Evolutionary conservation across 164 flowering plant genomes (phyloP).

Genomic region (Dillenia turbinata): DNA sequence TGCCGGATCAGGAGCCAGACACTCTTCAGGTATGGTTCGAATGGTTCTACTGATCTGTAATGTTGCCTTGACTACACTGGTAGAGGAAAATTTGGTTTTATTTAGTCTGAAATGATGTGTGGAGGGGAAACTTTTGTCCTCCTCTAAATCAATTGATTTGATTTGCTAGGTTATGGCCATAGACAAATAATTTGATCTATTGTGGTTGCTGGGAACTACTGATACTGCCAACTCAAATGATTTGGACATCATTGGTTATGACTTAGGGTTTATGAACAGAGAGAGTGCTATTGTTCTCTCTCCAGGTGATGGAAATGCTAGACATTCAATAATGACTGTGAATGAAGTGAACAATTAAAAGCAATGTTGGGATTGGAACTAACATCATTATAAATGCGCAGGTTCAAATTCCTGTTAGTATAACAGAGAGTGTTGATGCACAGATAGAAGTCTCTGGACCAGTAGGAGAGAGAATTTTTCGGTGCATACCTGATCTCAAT

Average conservation of each 20-base stretch:
- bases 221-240: conserved; percentile 8
- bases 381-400: conserved; percentile 6
- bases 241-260: conserved; percentile 2
- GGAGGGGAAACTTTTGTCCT: too few relatives aligned
- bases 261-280: conserved; percentile 4
- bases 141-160: too few relatives aligned
- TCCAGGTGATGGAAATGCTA: conserved; percentile 1
- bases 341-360: conserved; percentile 5
- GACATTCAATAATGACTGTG: neutral
- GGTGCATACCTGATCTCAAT: too few relatives aligned
- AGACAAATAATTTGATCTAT: conserved; percentile 1
- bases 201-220: conserved; percentile 14
- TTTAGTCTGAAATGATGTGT: too few relatives aligned
- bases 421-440: neutral
- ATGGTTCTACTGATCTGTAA: too few relatives aligned
- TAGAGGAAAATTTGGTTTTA: too few relatives aligned
- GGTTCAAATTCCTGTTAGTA: conserved; percentile 3
- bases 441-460: too few relatives aligned
- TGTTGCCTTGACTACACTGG: too few relatives aligned
- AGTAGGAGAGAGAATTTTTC: too few relatives aligned
- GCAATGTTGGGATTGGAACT: conserved; percentile 6
- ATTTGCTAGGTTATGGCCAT: neutral
- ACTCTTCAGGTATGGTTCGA: too few relatives aligned
- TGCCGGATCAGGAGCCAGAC: too few relatives aligned
- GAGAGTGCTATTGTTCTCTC: conserved; percentile 1